A percentile compares a stretch with the other conserved stretches of the same genome.
These are phyloP conservation scores for Mychonastes homosphaera DNA, from an alignment of 139 green algal species.

Conservation along the genomic window DNA sequence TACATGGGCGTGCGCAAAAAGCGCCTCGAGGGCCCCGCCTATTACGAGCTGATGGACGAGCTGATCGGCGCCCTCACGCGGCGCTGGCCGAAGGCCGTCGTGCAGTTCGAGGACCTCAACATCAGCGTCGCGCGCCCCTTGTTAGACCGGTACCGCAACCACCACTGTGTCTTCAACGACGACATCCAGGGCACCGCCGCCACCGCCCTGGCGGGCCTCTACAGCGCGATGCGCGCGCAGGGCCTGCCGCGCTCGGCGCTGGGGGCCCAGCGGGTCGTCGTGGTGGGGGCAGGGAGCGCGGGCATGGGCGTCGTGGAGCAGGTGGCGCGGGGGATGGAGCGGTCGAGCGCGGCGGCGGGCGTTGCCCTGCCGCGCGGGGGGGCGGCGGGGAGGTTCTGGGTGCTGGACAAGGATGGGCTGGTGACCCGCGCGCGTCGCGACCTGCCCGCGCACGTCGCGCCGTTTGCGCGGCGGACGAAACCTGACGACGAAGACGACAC, in stretches of 20 bases:
- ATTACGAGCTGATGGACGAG: constrained; percentile 56
- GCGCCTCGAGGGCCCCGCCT: constrained; percentile 57
- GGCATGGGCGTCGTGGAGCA: constrained; percentile 44
- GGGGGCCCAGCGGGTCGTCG: constrained; percentile 53
- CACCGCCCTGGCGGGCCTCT: constrained; percentile 39
- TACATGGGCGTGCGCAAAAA: constrained; percentile 66
- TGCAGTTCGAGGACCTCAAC: constrained; percentile 92
- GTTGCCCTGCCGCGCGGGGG: constrained; percentile 11
- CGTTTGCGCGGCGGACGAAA: constrained; percentile 72
- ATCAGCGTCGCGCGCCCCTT: constrained; percentile 67
- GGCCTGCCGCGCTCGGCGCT: constrained; percentile 29
- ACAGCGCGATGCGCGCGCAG: constrained; percentile 29
- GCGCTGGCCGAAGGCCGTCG: constrained; percentile 53
- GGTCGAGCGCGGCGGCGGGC: constrained; percentile 4
- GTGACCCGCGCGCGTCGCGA: constrained; percentile 21
- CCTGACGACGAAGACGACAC: no score
- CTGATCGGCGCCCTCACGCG: constrained; percentile 25
- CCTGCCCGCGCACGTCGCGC: constrained; percentile 41
- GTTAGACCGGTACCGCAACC: constrained; percentile 34
- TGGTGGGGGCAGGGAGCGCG: constrained; percentile 50
- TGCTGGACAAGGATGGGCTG: constrained; percentile 41
- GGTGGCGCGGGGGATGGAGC: background rate
- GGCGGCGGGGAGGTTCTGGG: constrained; percentile 45
- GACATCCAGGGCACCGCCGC: constrained; percentile 80
- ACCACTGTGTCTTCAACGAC: constrained; percentile 80